These are phyloP conservation scores for Arthroderma uncinatum DNA, from an alignment of 2,329 filamentous ascomycete genomes.

Conservation along the genomic window DNA sequence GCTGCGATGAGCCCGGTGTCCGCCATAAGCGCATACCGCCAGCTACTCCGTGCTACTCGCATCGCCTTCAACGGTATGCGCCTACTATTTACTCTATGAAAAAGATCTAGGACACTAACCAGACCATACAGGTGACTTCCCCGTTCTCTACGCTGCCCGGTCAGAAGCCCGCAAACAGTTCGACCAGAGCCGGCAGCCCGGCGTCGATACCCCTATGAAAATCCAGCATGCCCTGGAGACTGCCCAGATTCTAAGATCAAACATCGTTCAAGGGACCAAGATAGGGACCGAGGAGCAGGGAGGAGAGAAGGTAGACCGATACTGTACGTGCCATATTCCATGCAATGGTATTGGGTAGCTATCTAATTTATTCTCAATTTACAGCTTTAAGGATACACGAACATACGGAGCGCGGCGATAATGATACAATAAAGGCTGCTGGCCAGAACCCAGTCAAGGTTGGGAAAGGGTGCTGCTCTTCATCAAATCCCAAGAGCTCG, in stretches of 20 bases:
- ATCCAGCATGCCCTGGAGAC: constrained; percentile 75
- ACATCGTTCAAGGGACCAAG: constrained; percentile 72
- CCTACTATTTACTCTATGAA: neutral
- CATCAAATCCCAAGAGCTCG: constrained; percentile 12
- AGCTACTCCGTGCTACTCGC: constrained; percentile 19
- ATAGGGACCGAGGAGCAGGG: constrained; percentile 30
- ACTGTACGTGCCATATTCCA: constrained; percentile 24
- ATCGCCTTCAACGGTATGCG: constrained; percentile 63
- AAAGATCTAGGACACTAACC: no score
- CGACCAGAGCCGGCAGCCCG: constrained; percentile 51
- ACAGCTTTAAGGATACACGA: constrained; percentile 80
- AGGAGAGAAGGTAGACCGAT: constrained; percentile 24
- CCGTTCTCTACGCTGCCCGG: constrained; percentile 58
- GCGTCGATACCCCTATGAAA: constrained; percentile 49
- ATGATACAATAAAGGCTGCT: constrained; percentile 69
- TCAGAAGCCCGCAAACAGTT: constrained; percentile 64
- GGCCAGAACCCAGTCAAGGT: constrained; percentile 28
- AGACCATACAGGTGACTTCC: constrained; percentile 51
- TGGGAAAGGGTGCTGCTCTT: constrained; percentile 31
- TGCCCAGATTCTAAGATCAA: constrained; percentile 64
- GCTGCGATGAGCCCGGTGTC: constrained; percentile 22
- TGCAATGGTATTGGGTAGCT: neutral
- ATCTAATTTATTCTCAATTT: constrained; percentile 8
- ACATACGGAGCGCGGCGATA: constrained; percentile 82
- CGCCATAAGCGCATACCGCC: constrained; percentile 22